These are phyloP conservation scores for Ustilago trichophora DNA, from an alignment of 1,284 basidiomycete genomes.

Conservation along the genomic window DNA sequence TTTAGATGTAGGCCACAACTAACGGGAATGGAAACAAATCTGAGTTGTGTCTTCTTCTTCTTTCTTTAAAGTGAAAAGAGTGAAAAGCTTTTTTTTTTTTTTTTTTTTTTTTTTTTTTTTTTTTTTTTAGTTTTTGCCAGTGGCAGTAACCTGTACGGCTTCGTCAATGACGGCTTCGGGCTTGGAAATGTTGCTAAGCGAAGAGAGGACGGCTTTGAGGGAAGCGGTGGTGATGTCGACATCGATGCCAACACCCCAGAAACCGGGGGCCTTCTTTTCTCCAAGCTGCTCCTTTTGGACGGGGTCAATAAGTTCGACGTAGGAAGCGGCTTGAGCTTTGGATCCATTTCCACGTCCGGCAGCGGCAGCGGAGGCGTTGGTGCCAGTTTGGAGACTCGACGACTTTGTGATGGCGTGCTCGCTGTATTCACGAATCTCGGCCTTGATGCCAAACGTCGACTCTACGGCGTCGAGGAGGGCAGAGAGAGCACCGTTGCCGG, in stretches of 20 bases:
- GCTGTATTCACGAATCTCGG: constrained; percentile 88
- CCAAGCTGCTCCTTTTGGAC: constrained; percentile 69
- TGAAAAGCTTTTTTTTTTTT: no score
- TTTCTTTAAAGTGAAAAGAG: no score
- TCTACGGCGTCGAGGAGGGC: constrained; percentile 89
- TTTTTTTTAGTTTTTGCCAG: constrained; percentile 24
- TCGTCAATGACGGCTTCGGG: constrained; percentile 21
- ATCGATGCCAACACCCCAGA: constrained; percentile 97
- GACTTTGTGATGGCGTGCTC: constrained; percentile 83
- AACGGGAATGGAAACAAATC: no score
- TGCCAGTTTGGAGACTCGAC: constrained; percentile 21
- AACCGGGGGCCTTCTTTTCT: constrained; percentile 71
- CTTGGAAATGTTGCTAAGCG: constrained; percentile 74
- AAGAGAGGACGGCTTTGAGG: constrained; percentile 89
- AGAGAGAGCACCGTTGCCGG: constrained; percentile 95
- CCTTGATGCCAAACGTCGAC: constrained; percentile 80
- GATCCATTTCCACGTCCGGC: constrained; percentile 69
- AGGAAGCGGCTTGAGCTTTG: constrained; percentile 79
- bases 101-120: no score
- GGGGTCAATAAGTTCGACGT: constrained; percentile 84
- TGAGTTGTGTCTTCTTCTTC: no score
- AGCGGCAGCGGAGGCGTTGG: constrained; percentile 4
- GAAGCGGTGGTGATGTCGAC: constrained; percentile 91
- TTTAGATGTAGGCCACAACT: no score
- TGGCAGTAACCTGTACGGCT: constrained; percentile 17